phyloP scores from a whole-genome alignment of 1,284 basidiomycete genomes.

The Neonothopanus nambi region DNA sequence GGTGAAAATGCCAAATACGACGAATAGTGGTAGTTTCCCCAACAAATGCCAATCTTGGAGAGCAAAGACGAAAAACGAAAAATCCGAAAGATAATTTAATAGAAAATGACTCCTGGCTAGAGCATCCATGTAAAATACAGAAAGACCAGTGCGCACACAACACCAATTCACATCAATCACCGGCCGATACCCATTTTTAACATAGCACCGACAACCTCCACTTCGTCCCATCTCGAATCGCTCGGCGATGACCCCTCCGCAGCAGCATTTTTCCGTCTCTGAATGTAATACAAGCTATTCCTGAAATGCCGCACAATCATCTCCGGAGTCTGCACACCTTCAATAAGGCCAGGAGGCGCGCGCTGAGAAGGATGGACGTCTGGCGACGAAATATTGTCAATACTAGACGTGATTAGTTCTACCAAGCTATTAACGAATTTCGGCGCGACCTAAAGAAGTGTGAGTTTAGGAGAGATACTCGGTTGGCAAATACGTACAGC shows the following conservation, averaged over 20 bases:
- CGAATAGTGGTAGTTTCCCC: too few relatives aligned
- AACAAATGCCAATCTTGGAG: too few relatives aligned
- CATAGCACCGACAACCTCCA: constrained; percentile 82
- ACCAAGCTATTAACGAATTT: constrained; percentile 95
- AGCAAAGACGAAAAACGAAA: too few relatives aligned
- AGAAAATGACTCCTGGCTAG: too few relatives aligned
- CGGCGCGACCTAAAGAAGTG: constrained; percentile 67
- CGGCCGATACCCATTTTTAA: constrained; percentile 77
- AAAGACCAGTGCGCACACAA: too few relatives aligned
- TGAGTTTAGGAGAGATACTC: constrained; percentile 10
- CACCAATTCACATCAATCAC: background rate
- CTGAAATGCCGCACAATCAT: constrained; percentile 92
- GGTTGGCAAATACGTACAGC: constrained; percentile 57
- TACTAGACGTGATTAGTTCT: constrained; percentile 87
- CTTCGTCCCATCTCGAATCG: constrained; percentile 76
- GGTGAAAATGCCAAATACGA: too few relatives aligned
- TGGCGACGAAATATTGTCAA: constrained; percentile 81
- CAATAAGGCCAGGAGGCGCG: constrained; percentile 80
- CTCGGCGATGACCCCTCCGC: constrained; percentile 38
- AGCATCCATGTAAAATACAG: too few relatives aligned
- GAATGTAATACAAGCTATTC: constrained; percentile 86
- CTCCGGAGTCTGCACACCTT: constrained; percentile 88
- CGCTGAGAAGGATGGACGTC: constrained; percentile 86
- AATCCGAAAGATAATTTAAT: too few relatives aligned
- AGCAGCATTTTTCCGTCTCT: constrained; percentile 65